A percentile compares a stretch with the other conserved stretches of the same genome.
These are phyloP conservation scores for Colletotrichum caudatum DNA, from an alignment of 2,329 filamentous ascomycete species.

Conservation along the genomic window DNA sequence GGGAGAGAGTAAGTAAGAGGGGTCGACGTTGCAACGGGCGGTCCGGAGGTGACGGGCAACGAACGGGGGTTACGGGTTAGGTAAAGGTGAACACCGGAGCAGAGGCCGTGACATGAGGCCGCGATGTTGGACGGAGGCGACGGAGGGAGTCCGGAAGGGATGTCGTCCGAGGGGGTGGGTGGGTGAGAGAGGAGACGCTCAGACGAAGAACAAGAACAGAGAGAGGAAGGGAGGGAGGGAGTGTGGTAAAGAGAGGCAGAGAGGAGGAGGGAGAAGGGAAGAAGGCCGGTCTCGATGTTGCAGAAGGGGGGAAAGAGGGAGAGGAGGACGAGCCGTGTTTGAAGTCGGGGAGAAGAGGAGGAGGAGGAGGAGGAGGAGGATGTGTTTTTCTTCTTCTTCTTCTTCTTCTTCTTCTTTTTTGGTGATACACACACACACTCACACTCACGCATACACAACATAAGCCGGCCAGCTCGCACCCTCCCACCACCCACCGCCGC, in stretches of 20 bases:
- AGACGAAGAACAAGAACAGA: background rate
- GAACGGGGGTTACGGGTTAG: background rate
- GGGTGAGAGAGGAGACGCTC: too few relatives aligned
- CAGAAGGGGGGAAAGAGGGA: conserved; percentile 4
- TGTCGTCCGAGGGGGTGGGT: conserved; percentile 1
- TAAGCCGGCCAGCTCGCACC: conserved; percentile 32
- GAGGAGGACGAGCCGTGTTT: conserved; percentile 7
- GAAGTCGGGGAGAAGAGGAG: background rate
- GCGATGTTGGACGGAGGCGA: background rate
- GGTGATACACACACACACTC: conserved; percentile 36
- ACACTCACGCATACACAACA: too few relatives aligned
- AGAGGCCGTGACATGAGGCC: background rate
- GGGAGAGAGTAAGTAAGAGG: too few relatives aligned
- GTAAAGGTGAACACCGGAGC: too few relatives aligned
- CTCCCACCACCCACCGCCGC: conserved; percentile 14
- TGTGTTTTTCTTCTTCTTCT: background rate
- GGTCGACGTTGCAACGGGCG: background rate
- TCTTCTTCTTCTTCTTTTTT: conserved; percentile 7
- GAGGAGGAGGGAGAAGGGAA: too few relatives aligned
- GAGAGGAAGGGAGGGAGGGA: background rate
- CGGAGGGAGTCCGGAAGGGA: background rate
- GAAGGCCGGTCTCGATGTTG: background rate
- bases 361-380: too few relatives aligned
- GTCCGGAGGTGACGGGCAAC: background rate
- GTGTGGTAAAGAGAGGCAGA: background rate